These are phyloP conservation scores for Eucalyptus tenuipes DNA, from an alignment of 345 rosid genomes.

Conservation along the genomic window DNA sequence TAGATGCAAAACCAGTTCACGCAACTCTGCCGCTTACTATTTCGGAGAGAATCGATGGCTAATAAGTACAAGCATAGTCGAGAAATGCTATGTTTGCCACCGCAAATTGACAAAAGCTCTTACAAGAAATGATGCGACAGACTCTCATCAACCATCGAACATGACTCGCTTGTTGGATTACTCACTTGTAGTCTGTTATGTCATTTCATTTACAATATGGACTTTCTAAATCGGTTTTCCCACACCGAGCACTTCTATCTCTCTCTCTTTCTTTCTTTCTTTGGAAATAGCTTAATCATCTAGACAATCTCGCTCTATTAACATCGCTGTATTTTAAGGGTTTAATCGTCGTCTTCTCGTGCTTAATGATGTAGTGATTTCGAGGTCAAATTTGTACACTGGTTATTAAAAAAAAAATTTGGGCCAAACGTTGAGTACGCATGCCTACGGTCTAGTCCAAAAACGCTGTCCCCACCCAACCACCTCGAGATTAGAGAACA, in stretches of 20 bases:
- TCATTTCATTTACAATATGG: not conserved
- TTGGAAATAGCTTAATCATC: not conserved
- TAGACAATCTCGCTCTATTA: not conserved
- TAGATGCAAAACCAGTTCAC: not conserved
- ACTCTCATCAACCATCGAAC: not conserved
- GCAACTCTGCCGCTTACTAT: not conserved
- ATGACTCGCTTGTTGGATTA: not conserved
- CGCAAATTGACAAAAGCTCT: not conserved
- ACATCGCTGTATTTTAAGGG: not conserved
- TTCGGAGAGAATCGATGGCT: not conserved
- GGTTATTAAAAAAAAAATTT: fast-evolving
- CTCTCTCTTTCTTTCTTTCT: not conserved
- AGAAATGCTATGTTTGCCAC: not conserved
- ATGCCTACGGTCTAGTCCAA: no score
- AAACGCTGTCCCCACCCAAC: not conserved
- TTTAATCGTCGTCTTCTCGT: not conserved
- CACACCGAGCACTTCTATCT: not conserved
- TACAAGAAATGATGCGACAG: not conserved
- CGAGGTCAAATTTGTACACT: not conserved
- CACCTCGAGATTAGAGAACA: not conserved
- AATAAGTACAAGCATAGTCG: not conserved
- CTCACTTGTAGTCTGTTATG: fast-evolving
- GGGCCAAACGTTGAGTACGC: not conserved
- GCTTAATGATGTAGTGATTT: not conserved
- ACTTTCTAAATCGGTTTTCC: not conserved